Evolutionary conservation across 129 eudicot genomes (phyloP).

Genomic region (Kitagawia praeruptora): DNA sequence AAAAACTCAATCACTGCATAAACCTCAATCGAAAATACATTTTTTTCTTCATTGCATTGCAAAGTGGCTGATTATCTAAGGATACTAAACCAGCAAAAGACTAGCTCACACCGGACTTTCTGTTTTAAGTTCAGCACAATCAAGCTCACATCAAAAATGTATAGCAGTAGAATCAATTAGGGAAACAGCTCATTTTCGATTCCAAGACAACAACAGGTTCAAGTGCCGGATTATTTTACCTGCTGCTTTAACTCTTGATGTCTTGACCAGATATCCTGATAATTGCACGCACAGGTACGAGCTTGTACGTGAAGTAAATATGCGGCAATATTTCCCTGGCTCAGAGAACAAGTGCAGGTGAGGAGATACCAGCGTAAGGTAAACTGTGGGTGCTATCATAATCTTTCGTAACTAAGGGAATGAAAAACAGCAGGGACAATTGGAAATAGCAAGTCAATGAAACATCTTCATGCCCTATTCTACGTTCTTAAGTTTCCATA

Average conservation of each 20-base stretch:
- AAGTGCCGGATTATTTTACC: slow-evolving; percentile 26
- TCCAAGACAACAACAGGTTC: neutral
- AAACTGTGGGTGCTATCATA: too few relatives aligned
- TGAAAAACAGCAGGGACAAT: too few relatives aligned
- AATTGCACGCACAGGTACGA: slow-evolving; percentile 79
- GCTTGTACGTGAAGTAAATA: slow-evolving; percentile 90
- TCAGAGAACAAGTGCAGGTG: neutral
- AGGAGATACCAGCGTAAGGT: too few relatives aligned
- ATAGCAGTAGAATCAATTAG: neutral
- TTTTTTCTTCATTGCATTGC: too few relatives aligned
- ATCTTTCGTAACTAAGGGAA: too few relatives aligned
- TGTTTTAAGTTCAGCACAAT: neutral
- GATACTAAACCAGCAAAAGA: neutral
- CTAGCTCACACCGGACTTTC: too few relatives aligned
- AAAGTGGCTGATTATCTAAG: too few relatives aligned
- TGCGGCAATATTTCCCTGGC: slow-evolving; percentile 90
- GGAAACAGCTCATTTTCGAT: neutral
- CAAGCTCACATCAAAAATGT: neutral
- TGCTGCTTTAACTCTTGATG: slow-evolving; percentile 64
- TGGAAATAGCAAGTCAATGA: too few relatives aligned
- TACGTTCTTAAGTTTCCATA: too few relatives aligned
- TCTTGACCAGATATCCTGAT: slow-evolving; percentile 47
- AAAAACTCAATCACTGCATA: too few relatives aligned
- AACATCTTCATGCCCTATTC: too few relatives aligned
- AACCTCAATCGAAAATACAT: too few relatives aligned